Conservation (phyloP, 2,329 filamentous ascomycete genomes). For the Verticillium alfalfae region DNA sequence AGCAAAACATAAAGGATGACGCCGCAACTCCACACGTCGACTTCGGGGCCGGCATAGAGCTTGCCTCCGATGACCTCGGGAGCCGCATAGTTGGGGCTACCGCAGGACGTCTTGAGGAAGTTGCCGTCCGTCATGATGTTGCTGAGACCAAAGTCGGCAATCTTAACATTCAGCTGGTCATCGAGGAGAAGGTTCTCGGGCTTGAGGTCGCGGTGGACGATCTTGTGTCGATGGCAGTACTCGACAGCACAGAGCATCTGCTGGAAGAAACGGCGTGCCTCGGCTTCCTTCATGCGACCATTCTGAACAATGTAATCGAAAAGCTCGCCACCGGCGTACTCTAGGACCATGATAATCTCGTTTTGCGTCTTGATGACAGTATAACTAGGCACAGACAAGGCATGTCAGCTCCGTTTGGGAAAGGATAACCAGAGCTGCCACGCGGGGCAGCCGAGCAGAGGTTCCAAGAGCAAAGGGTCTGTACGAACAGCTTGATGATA, state of each 20-base stretch:
- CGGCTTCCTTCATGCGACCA: conserved; percentile 82
- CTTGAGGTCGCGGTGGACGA: conserved; percentile 95
- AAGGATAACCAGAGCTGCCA: not conserved
- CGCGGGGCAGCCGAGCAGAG: not conserved
- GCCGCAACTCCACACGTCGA: conserved; percentile 96
- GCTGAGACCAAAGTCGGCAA: conserved; percentile 96
- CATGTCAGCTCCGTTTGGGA: not conserved
- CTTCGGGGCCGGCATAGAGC: conserved; percentile 93
- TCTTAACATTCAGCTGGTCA: conserved; percentile 95
- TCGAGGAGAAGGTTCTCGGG: conserved; percentile 95
- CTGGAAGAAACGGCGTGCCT: conserved; percentile 97
- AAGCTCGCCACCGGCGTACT: conserved; percentile 92
- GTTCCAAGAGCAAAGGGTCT: not conserved
- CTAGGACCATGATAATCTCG: conserved; percentile 98
- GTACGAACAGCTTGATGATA: conserved; percentile 89
- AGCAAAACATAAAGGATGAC: conserved; percentile 84
- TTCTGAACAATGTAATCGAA: conserved; percentile 98
- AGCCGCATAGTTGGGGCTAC: conserved; percentile 95
- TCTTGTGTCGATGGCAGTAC: conserved; percentile 98
- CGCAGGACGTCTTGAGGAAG: conserved; percentile 97
- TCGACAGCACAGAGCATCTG: conserved; percentile 98
- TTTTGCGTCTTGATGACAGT: conserved; percentile 92
- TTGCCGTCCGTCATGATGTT: conserved; percentile 99
- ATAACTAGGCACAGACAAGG: conserved; percentile 48
- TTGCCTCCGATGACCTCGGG: conserved; percentile 98